Evolutionary conservation across 345 rosid genomes (phyloP), one percentile per base, ranked within the genome.

Genomic region (Sisymbrium irio): DNA sequence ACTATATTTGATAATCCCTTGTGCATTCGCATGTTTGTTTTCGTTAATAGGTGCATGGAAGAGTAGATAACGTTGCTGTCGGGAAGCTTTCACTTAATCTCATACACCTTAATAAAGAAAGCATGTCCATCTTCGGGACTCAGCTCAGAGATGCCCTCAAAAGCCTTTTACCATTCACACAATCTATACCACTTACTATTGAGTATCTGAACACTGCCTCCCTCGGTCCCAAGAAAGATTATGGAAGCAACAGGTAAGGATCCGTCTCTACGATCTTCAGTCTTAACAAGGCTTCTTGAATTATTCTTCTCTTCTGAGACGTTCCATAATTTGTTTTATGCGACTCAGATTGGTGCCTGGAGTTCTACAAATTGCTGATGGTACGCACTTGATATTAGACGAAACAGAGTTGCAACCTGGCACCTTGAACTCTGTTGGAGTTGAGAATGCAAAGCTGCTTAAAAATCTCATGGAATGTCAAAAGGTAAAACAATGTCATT

Each of bases 41-140:
- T 49, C 54, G 9, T 35, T 37, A 55, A 50, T 78, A 94, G 98
- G 93, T 94, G 62, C 88, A 88, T 79, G 81, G 92, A 60, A 85
- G 97, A 74, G 84, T 80, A n/a, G 96, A 88, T 63, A 77, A 80
- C 59, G 80, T 85, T 77, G 96, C 96, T n/a, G 89, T 95, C 2
- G 97, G 98, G 80, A 93, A 93, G 82, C 89, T 93, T 77, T 87
- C 98, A 6, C 79, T 88, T 27, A 93, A 90, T 67, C 87, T 93
- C 39, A 86, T 82, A 14, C 71, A 85, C 76, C 84, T 90, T 50
- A 87, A 65, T 77, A 88, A 83, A 78, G 96, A 93, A 71, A 86
- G 82, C 41, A 79, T 80, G 62, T 86, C 96, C 12, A 60, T 87
- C 45, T 91, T 89, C 27, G 97, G 90, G 41, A 69, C 69, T 25